Conservation (phyloP, 2,329 filamentous ascomycete species). For the Pseudogymnoascus sp. region DNA sequence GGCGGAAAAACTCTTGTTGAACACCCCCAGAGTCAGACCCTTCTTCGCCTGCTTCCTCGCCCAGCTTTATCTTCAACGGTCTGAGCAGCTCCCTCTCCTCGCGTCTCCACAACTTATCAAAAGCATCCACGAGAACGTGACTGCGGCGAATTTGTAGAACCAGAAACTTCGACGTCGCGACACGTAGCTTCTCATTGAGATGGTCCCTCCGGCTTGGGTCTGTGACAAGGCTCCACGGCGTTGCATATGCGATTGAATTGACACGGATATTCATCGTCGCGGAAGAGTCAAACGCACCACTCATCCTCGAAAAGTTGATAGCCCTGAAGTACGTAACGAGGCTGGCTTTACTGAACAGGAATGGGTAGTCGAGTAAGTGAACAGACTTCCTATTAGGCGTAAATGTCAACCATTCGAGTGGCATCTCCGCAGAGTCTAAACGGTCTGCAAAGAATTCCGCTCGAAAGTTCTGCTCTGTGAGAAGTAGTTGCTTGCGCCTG, state of each 20-base stretch:
- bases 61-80: slow-evolving; percentile 81
- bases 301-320: slow-evolving; percentile 84
- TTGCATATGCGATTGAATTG: slow-evolving; percentile 40
- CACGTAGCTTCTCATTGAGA: slow-evolving; percentile 54
- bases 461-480: slow-evolving; percentile 63
- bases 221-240: slow-evolving; percentile 46
- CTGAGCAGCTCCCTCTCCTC: slow-evolving; percentile 74
- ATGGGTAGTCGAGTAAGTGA: slow-evolving; percentile 74
- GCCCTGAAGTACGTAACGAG: slow-evolving; percentile 79
- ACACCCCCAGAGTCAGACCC: slow-evolving; percentile 92
- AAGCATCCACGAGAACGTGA: slow-evolving; percentile 61
- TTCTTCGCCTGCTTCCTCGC: slow-evolving; percentile 73
- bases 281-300: slow-evolving; percentile 64
- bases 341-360: slow-evolving; percentile 64
- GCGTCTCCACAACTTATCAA: slow-evolving; percentile 84
- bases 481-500: slow-evolving; percentile 52
- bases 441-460: slow-evolving; percentile 69
- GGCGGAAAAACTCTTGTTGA: slow-evolving; percentile 89
- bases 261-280: slow-evolving; percentile 49
- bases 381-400: slow-evolving; percentile 51
- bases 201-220: slow-evolving; percentile 52
- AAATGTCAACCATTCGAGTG: slow-evolving; percentile 61
- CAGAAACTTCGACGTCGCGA: slow-evolving; percentile 62
- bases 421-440: slow-evolving; percentile 66
- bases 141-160: slow-evolving; percentile 61